Conservation (phyloP, 768 basidiomycete genomes). For the Suillus subaureus region DNA sequence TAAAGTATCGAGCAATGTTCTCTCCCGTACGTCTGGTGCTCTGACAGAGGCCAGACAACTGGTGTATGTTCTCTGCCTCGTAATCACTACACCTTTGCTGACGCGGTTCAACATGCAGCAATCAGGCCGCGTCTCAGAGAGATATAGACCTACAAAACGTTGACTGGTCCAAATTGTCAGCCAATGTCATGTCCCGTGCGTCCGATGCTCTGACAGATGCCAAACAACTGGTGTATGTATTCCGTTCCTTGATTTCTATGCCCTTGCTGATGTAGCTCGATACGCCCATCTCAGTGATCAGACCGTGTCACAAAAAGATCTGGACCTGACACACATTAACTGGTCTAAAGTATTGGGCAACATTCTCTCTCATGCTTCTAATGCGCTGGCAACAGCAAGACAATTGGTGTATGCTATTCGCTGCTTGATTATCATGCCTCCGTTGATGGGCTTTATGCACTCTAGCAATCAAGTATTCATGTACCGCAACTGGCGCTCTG, state of each 20-base stretch:
- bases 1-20: not conserved
- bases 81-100: not conserved
- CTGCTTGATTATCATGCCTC: no score
- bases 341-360: no score
- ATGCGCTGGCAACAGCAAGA: no score
- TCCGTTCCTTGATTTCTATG: not conserved
- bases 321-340: no score
- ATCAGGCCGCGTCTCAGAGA: not conserved
- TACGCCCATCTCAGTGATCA: not conserved
- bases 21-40: not conserved
- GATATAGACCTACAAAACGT: not conserved
- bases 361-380: no score
- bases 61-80: not conserved
- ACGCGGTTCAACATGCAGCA: not conserved
- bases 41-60: not conserved
- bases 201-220: not conserved
- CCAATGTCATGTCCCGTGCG: not conserved
- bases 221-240: not conserved
- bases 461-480: no score
- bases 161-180: not conserved
- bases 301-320: no score
- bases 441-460: no score
- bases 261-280: not conserved
- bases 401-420: no score
- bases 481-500: no score